Evolutionary conservation across 1,284 basidiomycete genomes (phyloP), one percentile per base, ranked within the genome.

Genomic region (Fistulina hepatica): DNA sequence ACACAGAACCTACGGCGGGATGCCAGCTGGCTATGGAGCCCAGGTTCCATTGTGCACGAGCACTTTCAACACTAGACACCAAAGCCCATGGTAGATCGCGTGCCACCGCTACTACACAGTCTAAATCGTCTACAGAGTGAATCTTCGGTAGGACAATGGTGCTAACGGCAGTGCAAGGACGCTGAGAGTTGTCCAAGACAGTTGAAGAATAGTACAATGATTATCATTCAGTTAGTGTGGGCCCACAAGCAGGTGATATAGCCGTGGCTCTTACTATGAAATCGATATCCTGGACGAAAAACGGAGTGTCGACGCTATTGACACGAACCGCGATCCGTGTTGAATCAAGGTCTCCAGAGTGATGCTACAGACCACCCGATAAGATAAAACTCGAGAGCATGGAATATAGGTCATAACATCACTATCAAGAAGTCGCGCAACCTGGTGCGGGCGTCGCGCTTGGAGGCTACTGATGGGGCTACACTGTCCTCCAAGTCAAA

Each of bases 401-500:
- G 54, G 3, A 21, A 5, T 37, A 31, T 23, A 34, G 28, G 1
- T 23, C 31, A 38, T 17, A 34, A 36, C 37, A 45, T 42, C 37
- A 30, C 19, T 26, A n/a, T 10, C 21, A 89, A 59, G 48, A 89
- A 82, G 6, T 63, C 58, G 12, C 58, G 54, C 3, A 91, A 60
- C 15, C 74, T 63, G 2, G 55, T 51, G 43, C 86, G 65, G 1
- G 86, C 83, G 35, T 63, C 59, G 7, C 55, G 53, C 57, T 90
- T 91, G 51, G 80, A 74, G 6, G 52, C 46, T 2, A 60, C 54
- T 11, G 64, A 64, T 6, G 81, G 80, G 5, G 83, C 66, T 1
- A 91, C 75, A 41, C 81, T 84, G 54, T 91, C 86, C 53, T 91
- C 86, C 13, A 91, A 65, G 59, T 91, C 86, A 52, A 88, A 91